phyloP scores from a whole-genome alignment of 177 flowering plant genomes.

The Vitis hybrid region DNA sequence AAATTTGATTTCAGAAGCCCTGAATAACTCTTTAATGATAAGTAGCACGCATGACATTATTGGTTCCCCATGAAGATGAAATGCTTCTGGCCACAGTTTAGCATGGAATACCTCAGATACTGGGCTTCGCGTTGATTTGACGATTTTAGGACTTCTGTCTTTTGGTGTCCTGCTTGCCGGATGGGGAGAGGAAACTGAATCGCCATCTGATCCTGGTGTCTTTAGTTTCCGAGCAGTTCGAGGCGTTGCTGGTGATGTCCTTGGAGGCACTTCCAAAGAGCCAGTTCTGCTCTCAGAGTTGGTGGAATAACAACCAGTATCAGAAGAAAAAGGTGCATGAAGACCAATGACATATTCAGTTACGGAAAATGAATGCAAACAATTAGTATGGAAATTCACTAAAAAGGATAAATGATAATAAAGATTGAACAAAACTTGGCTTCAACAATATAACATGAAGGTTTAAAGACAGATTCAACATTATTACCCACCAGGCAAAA shows the following conservation, averaged over 20 bases:
- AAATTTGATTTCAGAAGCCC: too few species aligned
- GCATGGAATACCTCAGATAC: conserved; percentile 55
- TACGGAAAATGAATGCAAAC: background rate
- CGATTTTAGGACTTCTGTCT: conserved; percentile 65
- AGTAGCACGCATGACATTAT: too few species aligned
- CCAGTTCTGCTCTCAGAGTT: conserved; percentile 35
- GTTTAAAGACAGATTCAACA: too few species aligned
- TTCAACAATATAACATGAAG: background rate
- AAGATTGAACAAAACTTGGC: background rate
- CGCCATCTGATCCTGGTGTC: conserved; percentile 48
- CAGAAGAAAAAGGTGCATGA: background rate
- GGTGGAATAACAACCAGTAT: conserved; percentile 8
- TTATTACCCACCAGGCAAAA: too few species aligned
- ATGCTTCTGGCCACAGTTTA: background rate
- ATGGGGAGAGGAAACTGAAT: conserved; percentile 43
- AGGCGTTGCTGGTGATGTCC: conserved; percentile 48
- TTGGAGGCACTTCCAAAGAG: conserved; percentile 59
- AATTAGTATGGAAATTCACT: background rate
- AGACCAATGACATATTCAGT: background rate
- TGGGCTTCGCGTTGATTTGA: conserved; percentile 64
- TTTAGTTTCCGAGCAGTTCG: conserved; percentile 59
- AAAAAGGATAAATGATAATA: background rate
- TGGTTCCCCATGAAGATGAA: background rate
- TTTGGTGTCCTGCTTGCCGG: conserved; percentile 49
- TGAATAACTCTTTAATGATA: too few species aligned